phyloP scores from a whole-genome alignment of 352 stramenopile genomes.

The Globisporangium irregulare region DNA sequence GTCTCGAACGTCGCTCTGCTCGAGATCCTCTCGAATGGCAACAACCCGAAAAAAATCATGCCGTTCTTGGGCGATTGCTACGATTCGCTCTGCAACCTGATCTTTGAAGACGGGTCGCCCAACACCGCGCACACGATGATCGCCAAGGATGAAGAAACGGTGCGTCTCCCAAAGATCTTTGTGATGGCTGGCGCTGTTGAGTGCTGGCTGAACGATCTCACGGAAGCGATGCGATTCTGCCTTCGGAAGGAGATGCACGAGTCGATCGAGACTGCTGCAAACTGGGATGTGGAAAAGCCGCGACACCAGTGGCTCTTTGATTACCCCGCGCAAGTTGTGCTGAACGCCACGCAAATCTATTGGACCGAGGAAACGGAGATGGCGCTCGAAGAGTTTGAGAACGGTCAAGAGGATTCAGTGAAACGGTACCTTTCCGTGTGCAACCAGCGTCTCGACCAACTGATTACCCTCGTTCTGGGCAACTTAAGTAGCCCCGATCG shows the following conservation, averaged over 20 bases:
- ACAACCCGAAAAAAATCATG: conserved; percentile 98
- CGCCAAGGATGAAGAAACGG: conserved; percentile 70
- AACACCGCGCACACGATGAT: conserved; percentile 87
- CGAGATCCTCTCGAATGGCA: conserved; percentile 87
- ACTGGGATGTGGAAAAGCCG: conserved; percentile 95
- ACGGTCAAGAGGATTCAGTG: conserved; percentile 84
- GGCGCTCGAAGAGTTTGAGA: conserved; percentile 85
- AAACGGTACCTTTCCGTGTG: conserved; percentile 80
- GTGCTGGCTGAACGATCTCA: conserved; percentile 86
- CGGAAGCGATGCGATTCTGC: conserved; percentile 80
- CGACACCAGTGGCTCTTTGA: conserved; percentile 97
- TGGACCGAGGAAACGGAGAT: conserved; percentile 97
- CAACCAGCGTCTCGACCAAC: conserved; percentile 85
- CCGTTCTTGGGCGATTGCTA: conserved; percentile 97
- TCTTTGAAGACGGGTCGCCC: conserved; percentile 75
- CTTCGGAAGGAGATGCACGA: conserved; percentile 88
- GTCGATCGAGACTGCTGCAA: conserved; percentile 79
- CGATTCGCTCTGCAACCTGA: conserved; percentile 89
- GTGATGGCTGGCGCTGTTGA: conserved; percentile 85
- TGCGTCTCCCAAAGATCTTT: conserved; percentile 69
- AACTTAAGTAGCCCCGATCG: conserved; percentile 87
- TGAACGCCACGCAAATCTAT: conserved; percentile 90
- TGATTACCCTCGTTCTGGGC: conserved; percentile 91
- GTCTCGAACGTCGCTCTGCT: conserved; percentile 86
- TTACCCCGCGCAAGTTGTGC: conserved; percentile 90